Evolutionary conservation across 129 eudicot genomes (phyloP), one percentile per base, ranked within the genome.

Genomic region (Mikania micrantha): DNA sequence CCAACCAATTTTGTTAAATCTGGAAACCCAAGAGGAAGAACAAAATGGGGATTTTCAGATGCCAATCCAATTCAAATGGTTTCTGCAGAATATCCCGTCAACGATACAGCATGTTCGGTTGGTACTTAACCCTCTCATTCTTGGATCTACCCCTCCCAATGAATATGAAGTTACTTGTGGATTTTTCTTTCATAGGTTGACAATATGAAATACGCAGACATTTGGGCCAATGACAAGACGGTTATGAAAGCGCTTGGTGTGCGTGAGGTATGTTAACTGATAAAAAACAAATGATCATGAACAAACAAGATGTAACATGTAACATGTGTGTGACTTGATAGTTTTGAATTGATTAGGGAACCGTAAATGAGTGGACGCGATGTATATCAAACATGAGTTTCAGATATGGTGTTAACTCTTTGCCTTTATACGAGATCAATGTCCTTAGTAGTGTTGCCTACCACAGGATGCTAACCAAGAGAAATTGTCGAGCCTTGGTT

Each of bases 201-300:
- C 44, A 7, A 20, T 12, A 56, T 56, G 59, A 7, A 28, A 22
- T 74, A 57, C 25, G 66, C 73, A 41, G 13, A 44, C 17, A 4
- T 64, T 22, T 74, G 79, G 79, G 79, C 79, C 13, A 66, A 40
- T 59, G 35, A 66, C 47, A 28, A 32, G 64, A 47, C 56, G 0
- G 79, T 74, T n/a, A 66, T 40, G 72, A 59, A 66, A 21, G 60
- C 79, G 11, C 60, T 74, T 4, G 31, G 48, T 15, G 62, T 72
- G 15, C 60, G 60, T 38, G 10, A 72, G 77, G 64, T 65, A 65
- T 27, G 29, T 61, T n/a, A n/a, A n/a, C n/a, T n/a, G n/a, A n/a
- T n/a, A n/a, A n/a, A n/a, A n/a, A 28, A 4, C 32, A 1, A 28
- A 4, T 28, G 32, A 28, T 2, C 32, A 4, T 4, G 4, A 28